Evolutionary conservation across 2,329 filamentous ascomycete species (phyloP).

Genomic region (Paecilomyces formosus): DNA sequence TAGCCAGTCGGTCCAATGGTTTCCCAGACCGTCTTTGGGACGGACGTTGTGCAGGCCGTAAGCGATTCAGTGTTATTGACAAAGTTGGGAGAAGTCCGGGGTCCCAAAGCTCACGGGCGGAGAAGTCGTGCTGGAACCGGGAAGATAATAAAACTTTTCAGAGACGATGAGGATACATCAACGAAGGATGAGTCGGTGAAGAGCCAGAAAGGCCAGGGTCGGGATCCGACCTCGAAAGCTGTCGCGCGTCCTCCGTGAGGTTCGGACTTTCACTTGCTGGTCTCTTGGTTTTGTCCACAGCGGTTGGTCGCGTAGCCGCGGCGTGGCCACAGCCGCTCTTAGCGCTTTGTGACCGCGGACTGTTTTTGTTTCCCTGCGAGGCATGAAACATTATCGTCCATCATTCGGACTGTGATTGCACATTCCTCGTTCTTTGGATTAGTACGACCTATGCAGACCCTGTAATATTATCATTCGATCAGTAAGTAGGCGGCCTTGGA

Average conservation of each 20-base stretch:
- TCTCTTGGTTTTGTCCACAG: conserved; percentile 4
- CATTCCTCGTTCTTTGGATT: not conserved
- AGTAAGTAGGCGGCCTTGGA: not conserved
- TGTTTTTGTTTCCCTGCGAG: not conserved
- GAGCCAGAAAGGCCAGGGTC: not conserved
- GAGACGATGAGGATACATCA: not conserved
- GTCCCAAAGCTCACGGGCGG: not conserved
- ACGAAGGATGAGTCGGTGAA: not conserved
- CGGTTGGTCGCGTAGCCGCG: conserved; percentile 13
- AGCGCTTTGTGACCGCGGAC: conserved; percentile 11
- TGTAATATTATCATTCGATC: too few relatives aligned
- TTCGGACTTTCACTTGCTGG: not conserved
- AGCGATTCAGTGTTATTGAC: not conserved
- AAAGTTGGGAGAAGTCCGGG: not conserved
- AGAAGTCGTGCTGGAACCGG: not conserved
- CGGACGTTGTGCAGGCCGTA: not conserved
- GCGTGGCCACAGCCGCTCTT: conserved; percentile 15
- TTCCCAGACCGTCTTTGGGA: not conserved
- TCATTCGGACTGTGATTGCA: not conserved
- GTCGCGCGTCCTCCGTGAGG: conserved; percentile 9
- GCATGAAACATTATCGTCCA: not conserved
- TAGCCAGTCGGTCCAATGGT: not conserved
- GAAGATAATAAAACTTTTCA: not conserved
- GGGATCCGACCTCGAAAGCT: conserved; percentile 1
- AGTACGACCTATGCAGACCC: too few relatives aligned